phyloP scores from a whole-genome alignment of 345 rosid genomes.

The Citropsis articulata region DNA sequence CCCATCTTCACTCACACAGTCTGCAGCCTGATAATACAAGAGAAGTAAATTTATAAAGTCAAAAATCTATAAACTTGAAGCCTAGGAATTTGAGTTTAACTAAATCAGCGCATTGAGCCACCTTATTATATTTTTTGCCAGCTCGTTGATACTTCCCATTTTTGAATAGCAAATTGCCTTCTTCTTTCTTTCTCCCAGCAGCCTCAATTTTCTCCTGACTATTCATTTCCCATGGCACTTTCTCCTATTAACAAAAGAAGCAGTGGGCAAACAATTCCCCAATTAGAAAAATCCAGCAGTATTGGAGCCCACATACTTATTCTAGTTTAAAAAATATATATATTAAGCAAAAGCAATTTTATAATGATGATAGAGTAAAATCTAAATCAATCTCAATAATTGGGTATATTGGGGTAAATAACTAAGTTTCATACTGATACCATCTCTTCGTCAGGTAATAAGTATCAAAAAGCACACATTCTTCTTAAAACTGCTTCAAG shows the following conservation, averaged over 20 bases:
- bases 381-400: background rate
- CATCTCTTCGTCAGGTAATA: background rate
- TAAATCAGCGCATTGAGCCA: constrained; percentile 5
- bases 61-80: background rate
- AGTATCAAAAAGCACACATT: background rate
- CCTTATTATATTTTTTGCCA: constrained; percentile 58
- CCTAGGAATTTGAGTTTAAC: background rate
- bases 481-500: background rate
- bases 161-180: constrained; percentile 53
- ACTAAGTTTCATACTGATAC: background rate
- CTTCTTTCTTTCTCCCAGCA: constrained; percentile 52
- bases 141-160: constrained; percentile 50
- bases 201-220: constrained; percentile 48
- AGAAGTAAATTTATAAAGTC: background rate
- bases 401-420: background rate
- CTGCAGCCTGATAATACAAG: constrained; percentile 38
- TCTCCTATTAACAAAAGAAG: constrained; percentile 28
- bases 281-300: background rate
- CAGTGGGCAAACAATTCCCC: background rate
- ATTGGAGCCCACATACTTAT: background rate
- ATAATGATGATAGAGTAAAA: background rate
- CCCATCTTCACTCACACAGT: constrained; percentile 43
- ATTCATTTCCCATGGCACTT: constrained; percentile 45
- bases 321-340: background rate
- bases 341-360: background rate